These are phyloP conservation scores for Trichoderma asperellum DNA, from an alignment of 2,329 filamentous ascomycete genomes.

Conservation along the genomic window DNA sequence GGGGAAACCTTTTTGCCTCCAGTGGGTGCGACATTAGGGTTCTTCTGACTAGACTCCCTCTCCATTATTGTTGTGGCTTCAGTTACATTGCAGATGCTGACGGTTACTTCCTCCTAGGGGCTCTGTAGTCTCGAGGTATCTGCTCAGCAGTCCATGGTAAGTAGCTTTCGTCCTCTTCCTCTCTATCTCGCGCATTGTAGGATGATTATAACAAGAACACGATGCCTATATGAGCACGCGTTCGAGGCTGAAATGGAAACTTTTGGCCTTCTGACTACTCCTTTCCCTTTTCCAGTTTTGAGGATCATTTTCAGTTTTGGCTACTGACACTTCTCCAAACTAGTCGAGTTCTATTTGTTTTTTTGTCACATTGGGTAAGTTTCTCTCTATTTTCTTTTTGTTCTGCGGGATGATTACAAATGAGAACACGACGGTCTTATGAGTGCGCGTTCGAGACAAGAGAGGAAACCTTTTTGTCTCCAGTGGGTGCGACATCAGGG, in stretches of 20 bases:
- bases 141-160: not conserved
- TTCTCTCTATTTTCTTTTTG: not conserved
- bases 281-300: too few relatives aligned
- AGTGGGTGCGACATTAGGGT: not conserved
- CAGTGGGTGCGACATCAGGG: not conserved
- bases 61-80: not conserved
- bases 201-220: too few relatives aligned
- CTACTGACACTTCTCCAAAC: too few relatives aligned
- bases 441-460: not conserved
- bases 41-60: not conserved
- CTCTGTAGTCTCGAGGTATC: not conserved
- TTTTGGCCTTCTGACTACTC: too few relatives aligned
- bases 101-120: not conserved
- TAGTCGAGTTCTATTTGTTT: too few relatives aligned
- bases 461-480: not conserved
- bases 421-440: not conserved
- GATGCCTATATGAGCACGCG: too few relatives aligned
- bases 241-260: too few relatives aligned
- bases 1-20: not conserved
- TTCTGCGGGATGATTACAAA: not conserved
- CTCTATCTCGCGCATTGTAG: too few relatives aligned
- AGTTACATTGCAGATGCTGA: not conserved
- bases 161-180: not conserved
- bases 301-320: too few relatives aligned
- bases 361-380: too few relatives aligned